These are phyloP conservation scores for Phytophthora tubulina DNA, from an alignment of 352 stramenopile species.

Conservation along the genomic window DNA sequence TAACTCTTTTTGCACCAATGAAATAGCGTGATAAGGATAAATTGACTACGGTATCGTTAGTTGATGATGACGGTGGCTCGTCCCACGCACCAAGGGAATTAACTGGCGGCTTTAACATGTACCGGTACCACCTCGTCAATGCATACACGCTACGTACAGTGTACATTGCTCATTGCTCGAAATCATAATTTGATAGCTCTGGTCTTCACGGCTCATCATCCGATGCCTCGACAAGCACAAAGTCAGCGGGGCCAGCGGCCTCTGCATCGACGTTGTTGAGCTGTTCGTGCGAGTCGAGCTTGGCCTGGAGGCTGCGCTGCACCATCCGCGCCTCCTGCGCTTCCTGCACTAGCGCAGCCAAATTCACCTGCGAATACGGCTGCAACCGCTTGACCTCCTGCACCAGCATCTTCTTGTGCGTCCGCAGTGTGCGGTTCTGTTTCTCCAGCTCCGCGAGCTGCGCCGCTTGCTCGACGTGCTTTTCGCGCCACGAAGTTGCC, in stretches of 20 bases:
- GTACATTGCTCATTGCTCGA: no score
- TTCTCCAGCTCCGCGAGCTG: slow-evolving; percentile 35
- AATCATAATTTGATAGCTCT: no score
- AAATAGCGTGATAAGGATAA: no score
- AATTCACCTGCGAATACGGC: slow-evolving; percentile 73
- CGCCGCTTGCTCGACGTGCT: slow-evolving; percentile 32
- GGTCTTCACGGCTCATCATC: slow-evolving; percentile 16
- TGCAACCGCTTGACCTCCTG: slow-evolving; percentile 77
- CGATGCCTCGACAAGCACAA: slow-evolving; percentile 43
- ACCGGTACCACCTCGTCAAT: slow-evolving; percentile 12
- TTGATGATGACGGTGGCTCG: slow-evolving; percentile 13
- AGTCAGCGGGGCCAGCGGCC: slow-evolving; percentile 18
- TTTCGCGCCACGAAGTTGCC: slow-evolving; percentile 39
- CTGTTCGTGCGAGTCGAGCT: slow-evolving; percentile 44
- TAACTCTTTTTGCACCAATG: not conserved
- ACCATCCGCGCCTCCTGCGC: slow-evolving; percentile 80
- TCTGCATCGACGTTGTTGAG: not conserved
- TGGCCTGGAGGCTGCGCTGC: slow-evolving; percentile 68
- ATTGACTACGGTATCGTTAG: no score
- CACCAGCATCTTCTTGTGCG: slow-evolving; percentile 70
- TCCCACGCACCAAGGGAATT: slow-evolving; percentile 4
- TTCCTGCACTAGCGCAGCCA: slow-evolving; percentile 70
- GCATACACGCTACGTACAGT: not conserved
- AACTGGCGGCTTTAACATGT: slow-evolving; percentile 18
- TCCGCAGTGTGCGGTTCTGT: slow-evolving; percentile 53